Percentiles rank a stretch among this genome's conserved stretches.
These are phyloP conservation scores for Paracoccidioides lutzii DNA, from an alignment of 2,329 filamentous ascomycete genomes.

Conservation along the genomic window DNA sequence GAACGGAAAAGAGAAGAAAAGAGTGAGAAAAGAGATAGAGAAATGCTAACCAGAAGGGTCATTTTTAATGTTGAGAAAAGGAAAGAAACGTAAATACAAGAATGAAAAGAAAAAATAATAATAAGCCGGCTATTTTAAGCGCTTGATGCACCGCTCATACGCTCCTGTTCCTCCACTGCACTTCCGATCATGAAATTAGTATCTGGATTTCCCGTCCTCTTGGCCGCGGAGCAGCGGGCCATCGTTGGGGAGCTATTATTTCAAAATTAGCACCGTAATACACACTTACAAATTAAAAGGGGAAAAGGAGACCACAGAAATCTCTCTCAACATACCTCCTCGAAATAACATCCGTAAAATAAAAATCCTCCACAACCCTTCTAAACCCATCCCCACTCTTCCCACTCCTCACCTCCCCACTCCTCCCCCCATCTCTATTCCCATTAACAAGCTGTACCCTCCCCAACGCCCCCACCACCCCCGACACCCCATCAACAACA, in stretches of 20 bases:
- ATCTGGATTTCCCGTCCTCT: constrained; percentile 65
- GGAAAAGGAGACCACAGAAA: neutral
- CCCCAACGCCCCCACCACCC: constrained; percentile 52
- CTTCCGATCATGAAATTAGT: constrained; percentile 54
- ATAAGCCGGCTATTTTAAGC: constrained; percentile 2
- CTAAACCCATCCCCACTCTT: constrained; percentile 53
- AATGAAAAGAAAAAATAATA: constrained; percentile 8
- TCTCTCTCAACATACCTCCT: constrained; percentile 56
- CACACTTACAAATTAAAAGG: constrained; percentile 6
- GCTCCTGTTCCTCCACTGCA: neutral
- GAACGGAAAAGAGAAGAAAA: too few species aligned
- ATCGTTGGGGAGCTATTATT: constrained; percentile 76
- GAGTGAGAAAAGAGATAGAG: too few species aligned
- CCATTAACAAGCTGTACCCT: constrained; percentile 93
- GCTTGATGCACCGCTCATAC: neutral
- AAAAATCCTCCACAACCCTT: constrained; percentile 89
- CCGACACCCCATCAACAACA: constrained; percentile 66
- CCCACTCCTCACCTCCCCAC: too few species aligned
- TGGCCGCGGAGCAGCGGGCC: constrained; percentile 91
- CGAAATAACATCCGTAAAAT: constrained; percentile 93
- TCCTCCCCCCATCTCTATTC: constrained; percentile 66
- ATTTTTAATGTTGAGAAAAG: neutral
- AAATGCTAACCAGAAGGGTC: too few species aligned
- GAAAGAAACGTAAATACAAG: constrained; percentile 17
- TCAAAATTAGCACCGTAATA: constrained; percentile 1